phyloP scores from a whole-genome alignment of 306 rosid genomes.

The Lagenaria siceraria region DNA sequence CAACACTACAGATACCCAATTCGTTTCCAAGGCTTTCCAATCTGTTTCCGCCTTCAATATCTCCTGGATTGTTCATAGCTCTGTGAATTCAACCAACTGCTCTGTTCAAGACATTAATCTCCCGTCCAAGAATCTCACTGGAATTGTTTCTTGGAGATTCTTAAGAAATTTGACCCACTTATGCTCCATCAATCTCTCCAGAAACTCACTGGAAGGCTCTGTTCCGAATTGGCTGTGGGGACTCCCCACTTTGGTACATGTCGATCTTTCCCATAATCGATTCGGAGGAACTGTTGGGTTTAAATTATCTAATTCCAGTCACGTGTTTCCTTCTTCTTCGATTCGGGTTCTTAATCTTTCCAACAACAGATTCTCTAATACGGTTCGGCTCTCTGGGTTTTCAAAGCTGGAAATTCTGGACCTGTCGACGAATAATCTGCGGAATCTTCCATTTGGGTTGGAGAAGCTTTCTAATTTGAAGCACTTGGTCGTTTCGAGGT shows the following conservation, averaged over 20 bases:
- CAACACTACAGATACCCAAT: slow-evolving; percentile 30
- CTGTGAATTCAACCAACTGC: slow-evolving; percentile 23
- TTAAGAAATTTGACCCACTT: slow-evolving; percentile 44
- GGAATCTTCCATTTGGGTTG: slow-evolving; percentile 44
- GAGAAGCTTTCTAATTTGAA: slow-evolving; percentile 28
- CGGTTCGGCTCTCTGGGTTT: slow-evolving; percentile 39
- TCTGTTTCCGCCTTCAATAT: slow-evolving; percentile 48
- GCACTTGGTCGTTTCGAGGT: slow-evolving; percentile 48
- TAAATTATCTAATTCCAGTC: slow-evolving; percentile 12
- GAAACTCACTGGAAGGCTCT: slow-evolving; percentile 46
- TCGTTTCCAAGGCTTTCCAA: slow-evolving; percentile 43
- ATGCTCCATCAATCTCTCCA: slow-evolving; percentile 50
- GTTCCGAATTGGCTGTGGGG: slow-evolving; percentile 66
- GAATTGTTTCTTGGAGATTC: slow-evolving; percentile 53
- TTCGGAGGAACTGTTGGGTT: slow-evolving; percentile 58
- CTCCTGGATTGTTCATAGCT: slow-evolving; percentile 26
- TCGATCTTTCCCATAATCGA: slow-evolving; percentile 49
- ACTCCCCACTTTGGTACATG: slow-evolving; percentile 16
- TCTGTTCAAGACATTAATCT: slow-evolving; percentile 33
- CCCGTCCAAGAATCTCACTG: slow-evolving; percentile 43
- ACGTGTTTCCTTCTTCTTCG: slow-evolving; percentile 20
- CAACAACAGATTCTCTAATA: slow-evolving; percentile 58
- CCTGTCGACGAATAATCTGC: slow-evolving; percentile 44
- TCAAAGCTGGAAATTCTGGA: slow-evolving; percentile 37
- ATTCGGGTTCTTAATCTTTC: slow-evolving; percentile 62